Conservation (phyloP, 106 monocot genomes). For the Hemerocallis citrina region DNA sequence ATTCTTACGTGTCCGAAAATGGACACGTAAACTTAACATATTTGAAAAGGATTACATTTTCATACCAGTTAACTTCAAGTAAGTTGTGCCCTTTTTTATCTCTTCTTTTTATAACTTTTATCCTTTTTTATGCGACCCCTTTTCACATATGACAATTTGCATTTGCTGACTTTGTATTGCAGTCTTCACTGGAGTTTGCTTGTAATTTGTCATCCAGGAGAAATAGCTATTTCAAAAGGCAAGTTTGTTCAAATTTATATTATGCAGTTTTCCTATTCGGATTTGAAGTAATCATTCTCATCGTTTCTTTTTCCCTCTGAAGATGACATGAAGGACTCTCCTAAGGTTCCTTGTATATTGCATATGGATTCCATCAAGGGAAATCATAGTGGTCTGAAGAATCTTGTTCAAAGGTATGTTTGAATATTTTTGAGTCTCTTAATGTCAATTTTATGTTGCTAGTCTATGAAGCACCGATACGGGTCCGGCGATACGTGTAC, state of each 20-base stretch:
- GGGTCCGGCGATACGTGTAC: too few relatives aligned
- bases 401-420: slow-evolving; percentile 66
- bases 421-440: neutral
- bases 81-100: slow-evolving; percentile 9
- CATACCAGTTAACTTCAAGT: slow-evolving; percentile 97
- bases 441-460: neutral
- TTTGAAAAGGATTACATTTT: slow-evolving; percentile 93
- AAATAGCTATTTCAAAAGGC: slow-evolving; percentile 44
- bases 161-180: slow-evolving; percentile 8
- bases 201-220: slow-evolving; percentile 94
- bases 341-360: slow-evolving; percentile 72
- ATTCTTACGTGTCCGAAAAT: slow-evolving; percentile 91
- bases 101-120: neutral
- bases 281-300: neutral
- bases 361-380: slow-evolving; percentile 98
- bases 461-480: too few relatives aligned
- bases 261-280: neutral
- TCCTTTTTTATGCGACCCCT: too few relatives aligned
- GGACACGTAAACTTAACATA: slow-evolving; percentile 94
- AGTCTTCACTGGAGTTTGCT: slow-evolving; percentile 98
- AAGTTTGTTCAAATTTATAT: slow-evolving; percentile 8
- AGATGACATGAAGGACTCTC: slow-evolving; percentile 22
- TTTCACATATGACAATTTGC: too few relatives aligned
- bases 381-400: slow-evolving; percentile 72
- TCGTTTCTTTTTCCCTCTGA: slow-evolving; percentile 40